Percentiles rank a stretch among this genome's conserved stretches.
These are phyloP conservation scores for Collybiopsis confluens DNA, from an alignment of 768 basidiomycete genomes.

Conservation along the genomic window DNA sequence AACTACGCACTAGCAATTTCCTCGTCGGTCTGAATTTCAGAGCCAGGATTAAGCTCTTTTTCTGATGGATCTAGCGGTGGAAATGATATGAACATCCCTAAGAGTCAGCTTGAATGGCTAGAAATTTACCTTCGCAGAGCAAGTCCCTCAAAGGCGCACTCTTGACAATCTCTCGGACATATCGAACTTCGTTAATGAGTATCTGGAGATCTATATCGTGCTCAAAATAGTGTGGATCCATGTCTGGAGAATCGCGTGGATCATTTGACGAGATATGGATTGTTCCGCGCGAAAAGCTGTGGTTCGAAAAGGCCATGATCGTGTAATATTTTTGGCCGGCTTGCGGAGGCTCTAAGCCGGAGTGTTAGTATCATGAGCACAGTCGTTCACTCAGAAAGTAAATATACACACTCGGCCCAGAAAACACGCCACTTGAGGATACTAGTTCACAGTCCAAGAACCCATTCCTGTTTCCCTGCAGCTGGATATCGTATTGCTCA, in stretches of 20 bases:
- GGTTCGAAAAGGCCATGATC: conserved; percentile 31
- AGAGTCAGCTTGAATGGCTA: too few species aligned
- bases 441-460: conserved; percentile 29
- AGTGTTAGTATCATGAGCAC: conserved; percentile 6
- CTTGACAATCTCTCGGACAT: conserved; percentile 19
- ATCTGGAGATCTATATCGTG: conserved; percentile 32
- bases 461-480: conserved; percentile 5
- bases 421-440: conserved; percentile 20
- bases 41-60: conserved; percentile 31
- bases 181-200: conserved; percentile 30
- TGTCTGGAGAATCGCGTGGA: conserved; percentile 28
- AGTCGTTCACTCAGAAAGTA: not conserved
- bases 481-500: conserved; percentile 16
- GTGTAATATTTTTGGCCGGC: conserved; percentile 40
- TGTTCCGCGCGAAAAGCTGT: conserved; percentile 44
- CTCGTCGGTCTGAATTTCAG: conserved; percentile 24
- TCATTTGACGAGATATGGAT: conserved; percentile 34
- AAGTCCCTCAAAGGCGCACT: conserved; percentile 20
- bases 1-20: conserved; percentile 25
- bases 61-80: not conserved
- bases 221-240: conserved; percentile 41
- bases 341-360: conserved; percentile 22
- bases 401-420: conserved; percentile 17
- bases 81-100: not conserved
- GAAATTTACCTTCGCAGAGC: conserved; percentile 1